Percentiles rank a stretch among this genome's conserved stretches.
phyloP scores from a whole-genome alignment of 352 stramenopile species.

The Pythium dissimile region DNA sequence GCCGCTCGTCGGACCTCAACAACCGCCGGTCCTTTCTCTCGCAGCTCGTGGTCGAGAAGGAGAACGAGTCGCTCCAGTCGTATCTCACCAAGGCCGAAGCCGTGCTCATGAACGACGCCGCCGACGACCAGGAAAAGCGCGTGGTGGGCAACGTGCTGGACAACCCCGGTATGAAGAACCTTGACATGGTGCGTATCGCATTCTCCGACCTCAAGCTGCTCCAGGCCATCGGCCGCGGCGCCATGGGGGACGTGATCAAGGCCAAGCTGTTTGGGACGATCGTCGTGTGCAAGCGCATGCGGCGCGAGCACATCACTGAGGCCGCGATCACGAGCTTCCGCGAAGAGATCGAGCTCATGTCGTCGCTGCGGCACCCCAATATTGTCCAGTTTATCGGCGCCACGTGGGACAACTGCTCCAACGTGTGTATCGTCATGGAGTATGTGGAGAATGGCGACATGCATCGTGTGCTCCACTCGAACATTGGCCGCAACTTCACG shows the following conservation, averaged over 20 bases:
- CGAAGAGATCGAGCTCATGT: slow-evolving; percentile 87
- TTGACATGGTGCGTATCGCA: slow-evolving; percentile 79
- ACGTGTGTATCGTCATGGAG: slow-evolving; percentile 89
- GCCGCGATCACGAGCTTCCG: slow-evolving; percentile 71
- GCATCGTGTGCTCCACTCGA: slow-evolving; percentile 82
- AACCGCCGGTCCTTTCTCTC: slow-evolving; percentile 82
- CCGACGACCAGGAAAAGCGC: slow-evolving; percentile 65
- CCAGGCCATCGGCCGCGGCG: slow-evolving; percentile 70
- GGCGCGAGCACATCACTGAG: slow-evolving; percentile 77
- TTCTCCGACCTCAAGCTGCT: slow-evolving; percentile 83
- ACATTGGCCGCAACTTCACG: slow-evolving; percentile 73
- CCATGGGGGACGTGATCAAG: slow-evolving; percentile 88
- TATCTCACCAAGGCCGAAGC: slow-evolving; percentile 77
- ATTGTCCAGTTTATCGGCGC: slow-evolving; percentile 89
- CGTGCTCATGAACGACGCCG: slow-evolving; percentile 75
- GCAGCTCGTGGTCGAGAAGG: slow-evolving; percentile 79
- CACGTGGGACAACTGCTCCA: slow-evolving; percentile 87
- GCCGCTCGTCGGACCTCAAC: slow-evolving; percentile 72
- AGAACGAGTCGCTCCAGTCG: slow-evolving; percentile 82
- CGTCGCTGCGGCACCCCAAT: slow-evolving; percentile 80
- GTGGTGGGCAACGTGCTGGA: slow-evolving; percentile 67
- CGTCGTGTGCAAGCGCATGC: slow-evolving; percentile 87
- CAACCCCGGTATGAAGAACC: slow-evolving; percentile 66
- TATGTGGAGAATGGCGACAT: slow-evolving; percentile 89
- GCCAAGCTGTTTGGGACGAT: slow-evolving; percentile 84